Conservation (phyloP, 1,139 yeast genomes). For the Suhomyces choctaworum region DNA sequence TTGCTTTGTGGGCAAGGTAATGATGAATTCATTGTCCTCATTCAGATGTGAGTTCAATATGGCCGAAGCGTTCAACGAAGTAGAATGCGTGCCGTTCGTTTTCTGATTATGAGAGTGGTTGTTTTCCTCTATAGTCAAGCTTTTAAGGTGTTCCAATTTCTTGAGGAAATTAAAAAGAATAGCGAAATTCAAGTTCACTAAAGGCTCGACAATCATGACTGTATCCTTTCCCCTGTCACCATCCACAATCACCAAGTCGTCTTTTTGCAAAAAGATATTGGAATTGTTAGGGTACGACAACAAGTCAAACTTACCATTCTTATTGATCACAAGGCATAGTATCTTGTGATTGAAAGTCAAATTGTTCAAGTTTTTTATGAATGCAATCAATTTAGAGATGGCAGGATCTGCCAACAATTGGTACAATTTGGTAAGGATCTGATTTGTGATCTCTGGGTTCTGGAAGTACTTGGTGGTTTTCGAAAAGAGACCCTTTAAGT, state of each 20-base stretch:
- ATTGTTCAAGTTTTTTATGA: slow-evolving; percentile 45
- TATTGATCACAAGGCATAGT: slow-evolving; percentile 51
- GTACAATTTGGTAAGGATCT: slow-evolving; percentile 41
- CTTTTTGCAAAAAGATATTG: slow-evolving; percentile 50
- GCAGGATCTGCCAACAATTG: slow-evolving; percentile 30
- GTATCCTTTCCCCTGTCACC: slow-evolving; percentile 54
- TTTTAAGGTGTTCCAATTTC: slow-evolving; percentile 75
- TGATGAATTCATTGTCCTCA: slow-evolving; percentile 48
- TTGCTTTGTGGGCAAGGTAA: slow-evolving; percentile 50
- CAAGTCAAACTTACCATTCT: slow-evolving; percentile 58
- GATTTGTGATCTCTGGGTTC: slow-evolving; percentile 29
- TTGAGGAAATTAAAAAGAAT: slow-evolving; percentile 76
- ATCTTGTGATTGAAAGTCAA: slow-evolving; percentile 45
- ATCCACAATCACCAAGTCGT: slow-evolving; percentile 50
- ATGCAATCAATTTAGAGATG: slow-evolving; percentile 37
- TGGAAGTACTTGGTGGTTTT: slow-evolving; percentile 53
- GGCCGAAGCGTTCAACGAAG: slow-evolving; percentile 37
- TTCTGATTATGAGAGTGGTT: slow-evolving; percentile 17
- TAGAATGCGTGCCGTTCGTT: slow-evolving; percentile 41
- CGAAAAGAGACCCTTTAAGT: slow-evolving; percentile 42
- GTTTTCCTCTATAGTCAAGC: slow-evolving; percentile 50
- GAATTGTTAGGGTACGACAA: slow-evolving; percentile 48
- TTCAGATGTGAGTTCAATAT: slow-evolving; percentile 43
- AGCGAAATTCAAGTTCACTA: slow-evolving; percentile 53
- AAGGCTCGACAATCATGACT: slow-evolving; percentile 51